phyloP scores from a whole-genome alignment of 495 filamentous ascomycete species.

The Neurospora sp. region DNA sequence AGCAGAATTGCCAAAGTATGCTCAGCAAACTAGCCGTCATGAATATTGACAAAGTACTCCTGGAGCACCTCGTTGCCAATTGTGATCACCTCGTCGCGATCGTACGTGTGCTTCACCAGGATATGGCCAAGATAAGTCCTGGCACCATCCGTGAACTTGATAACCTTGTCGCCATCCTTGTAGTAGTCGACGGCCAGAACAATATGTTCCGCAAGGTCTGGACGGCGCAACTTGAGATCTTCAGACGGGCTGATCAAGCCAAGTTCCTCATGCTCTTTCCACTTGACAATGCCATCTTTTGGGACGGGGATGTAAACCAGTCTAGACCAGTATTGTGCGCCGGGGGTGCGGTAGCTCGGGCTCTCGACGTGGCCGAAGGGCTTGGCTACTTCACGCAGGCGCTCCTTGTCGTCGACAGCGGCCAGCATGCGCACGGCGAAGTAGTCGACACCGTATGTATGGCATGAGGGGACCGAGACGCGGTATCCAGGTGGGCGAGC shows the following conservation, averaged over 20 bases:
- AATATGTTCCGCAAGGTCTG: slow-evolving; percentile 15
- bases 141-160: slow-evolving; percentile 15
- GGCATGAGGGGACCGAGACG: slow-evolving; percentile 13
- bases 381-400: slow-evolving; percentile 4
- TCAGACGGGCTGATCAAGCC: slow-evolving; percentile 11
- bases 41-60: slow-evolving; percentile 7
- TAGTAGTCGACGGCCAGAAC: slow-evolving; percentile 15
- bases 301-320: slow-evolving; percentile 23
- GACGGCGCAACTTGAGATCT: slow-evolving; percentile 14
- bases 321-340: slow-evolving; percentile 19
- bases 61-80: slow-evolving; percentile 14
- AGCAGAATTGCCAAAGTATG: no score
- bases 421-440: slow-evolving; percentile 26
- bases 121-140: slow-evolving; percentile 19
- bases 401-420: slow-evolving; percentile 16
- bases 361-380: no score
- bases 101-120: slow-evolving; percentile 9
- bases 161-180: slow-evolving; percentile 10
- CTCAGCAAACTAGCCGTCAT: no score
- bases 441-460: slow-evolving; percentile 35
- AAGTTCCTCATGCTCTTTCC: neutral
- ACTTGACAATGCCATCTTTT: slow-evolving; percentile 8
- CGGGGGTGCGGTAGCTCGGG: neutral
- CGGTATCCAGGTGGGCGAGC: slow-evolving; percentile 26
- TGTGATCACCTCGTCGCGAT: slow-evolving; percentile 7